phyloP scores from a whole-genome alignment of 202 grass and related monocot genomes.

The Musa balbisiana region DNA sequence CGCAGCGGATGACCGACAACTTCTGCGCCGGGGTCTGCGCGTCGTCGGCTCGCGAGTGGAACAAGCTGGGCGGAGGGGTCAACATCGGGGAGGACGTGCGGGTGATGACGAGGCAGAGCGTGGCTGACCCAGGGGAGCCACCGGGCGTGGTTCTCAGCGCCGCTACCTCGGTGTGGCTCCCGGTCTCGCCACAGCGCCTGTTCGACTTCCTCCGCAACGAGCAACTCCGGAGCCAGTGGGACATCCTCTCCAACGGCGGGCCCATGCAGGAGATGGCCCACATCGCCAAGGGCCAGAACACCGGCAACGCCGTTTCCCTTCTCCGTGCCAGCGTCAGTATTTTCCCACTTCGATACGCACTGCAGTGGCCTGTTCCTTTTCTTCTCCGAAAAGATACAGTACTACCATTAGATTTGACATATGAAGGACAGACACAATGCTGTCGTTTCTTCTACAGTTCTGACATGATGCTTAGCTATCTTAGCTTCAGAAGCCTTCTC shows the following conservation, averaged over 20 bases:
- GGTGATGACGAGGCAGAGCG: conserved; percentile 26
- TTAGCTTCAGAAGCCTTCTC: not conserved
- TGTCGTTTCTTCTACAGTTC: not conserved
- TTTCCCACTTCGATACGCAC: not conserved
- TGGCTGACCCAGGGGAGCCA: conserved; percentile 19
- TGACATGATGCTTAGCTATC: not conserved
- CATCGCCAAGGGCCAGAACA: conserved; percentile 24
- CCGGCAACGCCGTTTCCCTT: conserved; percentile 25
- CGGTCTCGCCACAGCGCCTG: conserved; percentile 4
- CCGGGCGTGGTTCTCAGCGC: conserved; percentile 19
- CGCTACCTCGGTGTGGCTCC: conserved; percentile 19
- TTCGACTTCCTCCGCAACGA: conserved; percentile 23
- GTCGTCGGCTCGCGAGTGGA: conserved; percentile 18
- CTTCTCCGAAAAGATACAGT: not conserved
- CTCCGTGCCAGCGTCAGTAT: conserved; percentile 24
- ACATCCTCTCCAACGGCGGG: conserved; percentile 23
- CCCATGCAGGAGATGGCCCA: conserved; percentile 25
- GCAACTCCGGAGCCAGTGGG: conserved; percentile 18
- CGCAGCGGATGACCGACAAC: conserved; percentile 24
- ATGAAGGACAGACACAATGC: not conserved
- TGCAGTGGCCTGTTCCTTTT: not conserved
- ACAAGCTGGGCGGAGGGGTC: conserved; percentile 8
- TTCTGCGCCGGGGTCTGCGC: conserved; percentile 18
- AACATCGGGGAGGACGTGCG: conserved; percentile 20
- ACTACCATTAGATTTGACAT: not conserved